Percentiles rank a stretch among this genome's conserved stretches.
Evolutionary conservation across 805 yeast species (phyloP).

Genomic region (Metschnikowia hibisci): DNA sequence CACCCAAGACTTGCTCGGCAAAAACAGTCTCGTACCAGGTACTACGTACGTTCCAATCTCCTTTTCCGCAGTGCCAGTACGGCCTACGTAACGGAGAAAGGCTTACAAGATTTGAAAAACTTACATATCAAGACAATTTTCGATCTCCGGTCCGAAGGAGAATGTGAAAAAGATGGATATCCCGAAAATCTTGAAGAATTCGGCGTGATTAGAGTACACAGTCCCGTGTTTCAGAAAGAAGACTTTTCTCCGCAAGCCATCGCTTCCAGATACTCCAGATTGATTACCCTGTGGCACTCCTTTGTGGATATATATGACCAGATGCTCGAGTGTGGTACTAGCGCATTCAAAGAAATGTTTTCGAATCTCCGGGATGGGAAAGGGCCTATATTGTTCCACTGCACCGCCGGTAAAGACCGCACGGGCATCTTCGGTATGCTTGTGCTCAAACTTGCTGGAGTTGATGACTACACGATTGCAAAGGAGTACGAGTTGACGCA

Average conservation of each 20-base stretch:
- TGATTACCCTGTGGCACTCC: conserved; percentile 58
- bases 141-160: conserved; percentile 65
- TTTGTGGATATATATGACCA: conserved; percentile 61
- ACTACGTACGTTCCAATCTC: conserved; percentile 49
- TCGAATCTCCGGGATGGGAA: conserved; percentile 49
- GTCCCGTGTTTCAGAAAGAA: conserved; percentile 52
- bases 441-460: conserved; percentile 58
- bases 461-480: conserved; percentile 60
- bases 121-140: conserved; percentile 54
- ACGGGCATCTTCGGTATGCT: conserved; percentile 75
- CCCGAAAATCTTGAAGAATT: conserved; percentile 33
- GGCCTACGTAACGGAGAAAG: conserved; percentile 47
- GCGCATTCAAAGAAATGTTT: conserved; percentile 49
- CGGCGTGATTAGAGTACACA: conserved; percentile 47
- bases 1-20: conserved; percentile 19
- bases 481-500: conserved; percentile 77
- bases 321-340: conserved; percentile 48
- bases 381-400: conserved; percentile 56
- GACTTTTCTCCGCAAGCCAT: conserved; percentile 65
- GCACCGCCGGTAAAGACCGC: conserved; percentile 85
- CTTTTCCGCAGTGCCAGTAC: conserved; percentile 65
- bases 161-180: conserved; percentile 45
- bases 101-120: conserved; percentile 37
- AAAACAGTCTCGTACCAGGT: conserved; percentile 10
- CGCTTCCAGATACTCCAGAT: conserved; percentile 50